Percentiles rank a stretch among this genome's conserved stretches.
These are phyloP conservation scores for Vigna hirtella DNA, from an alignment of 306 rosid genomes.

Conservation along the genomic window DNA sequence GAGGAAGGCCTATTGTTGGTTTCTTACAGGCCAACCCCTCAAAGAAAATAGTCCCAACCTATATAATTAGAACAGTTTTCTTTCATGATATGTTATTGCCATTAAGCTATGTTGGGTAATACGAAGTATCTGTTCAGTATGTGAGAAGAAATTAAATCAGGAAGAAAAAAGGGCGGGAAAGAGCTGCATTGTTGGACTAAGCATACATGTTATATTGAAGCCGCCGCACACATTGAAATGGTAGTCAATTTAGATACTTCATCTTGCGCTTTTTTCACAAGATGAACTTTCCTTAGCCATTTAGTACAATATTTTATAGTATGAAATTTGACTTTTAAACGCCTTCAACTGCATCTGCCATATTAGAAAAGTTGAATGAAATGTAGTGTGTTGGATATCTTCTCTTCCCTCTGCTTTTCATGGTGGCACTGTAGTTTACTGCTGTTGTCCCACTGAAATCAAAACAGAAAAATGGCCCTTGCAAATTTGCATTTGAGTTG, in stretches of 20 bases:
- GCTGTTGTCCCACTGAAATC: background rate
- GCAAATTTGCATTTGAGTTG: background rate
- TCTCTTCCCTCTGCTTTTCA: background rate
- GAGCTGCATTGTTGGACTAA: background rate
- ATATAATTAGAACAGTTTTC: background rate
- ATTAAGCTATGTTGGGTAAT: background rate
- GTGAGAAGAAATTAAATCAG: background rate
- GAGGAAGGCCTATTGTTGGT: slow-evolving; percentile 31
- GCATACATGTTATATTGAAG: background rate
- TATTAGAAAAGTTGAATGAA: too few relatives aligned
- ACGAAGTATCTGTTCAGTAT: slow-evolving; percentile 15
- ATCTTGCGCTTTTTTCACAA: background rate
- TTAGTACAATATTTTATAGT: background rate
- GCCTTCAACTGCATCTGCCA: background rate
- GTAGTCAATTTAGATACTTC: background rate
- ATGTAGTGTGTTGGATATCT: too few relatives aligned
- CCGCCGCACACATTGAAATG: background rate
- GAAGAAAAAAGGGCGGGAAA: background rate
- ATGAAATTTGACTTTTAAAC: background rate
- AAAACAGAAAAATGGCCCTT: background rate
- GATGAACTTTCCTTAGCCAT: background rate
- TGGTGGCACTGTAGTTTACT: background rate
- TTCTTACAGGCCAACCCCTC: too few relatives aligned
- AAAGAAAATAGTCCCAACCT: background rate
- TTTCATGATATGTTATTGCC: slow-evolving; percentile 7